Evolutionary conservation across 495 filamentous ascomycete species (phyloP), one percentile per base, ranked within the genome.

Genomic region (Penicillium coprophilum): DNA sequence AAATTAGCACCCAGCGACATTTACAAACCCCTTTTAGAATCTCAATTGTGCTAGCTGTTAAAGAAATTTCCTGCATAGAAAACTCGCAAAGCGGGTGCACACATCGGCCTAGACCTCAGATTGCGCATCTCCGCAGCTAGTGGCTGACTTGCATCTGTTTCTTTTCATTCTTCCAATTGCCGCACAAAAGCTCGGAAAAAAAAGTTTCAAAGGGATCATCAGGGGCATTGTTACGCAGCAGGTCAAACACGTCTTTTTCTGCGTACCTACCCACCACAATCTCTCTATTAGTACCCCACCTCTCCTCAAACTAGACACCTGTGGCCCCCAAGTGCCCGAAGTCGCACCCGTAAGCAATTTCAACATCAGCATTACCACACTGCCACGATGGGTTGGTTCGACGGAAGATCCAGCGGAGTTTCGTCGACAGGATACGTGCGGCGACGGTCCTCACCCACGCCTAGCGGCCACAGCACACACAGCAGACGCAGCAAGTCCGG

Each of bases 381-480:
- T 15, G 38, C n/a, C 56, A 68, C 66, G 57, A 82, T 82, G 79
- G 75, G 75, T 48, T 82, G 79, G 79, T 80, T 80, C 49, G 72
- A 76, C 50, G 75, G 76, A 43, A 64, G 60, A 51, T 65, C 68
- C 7, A 63, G 67, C 21, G 66, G 15, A 7, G 34, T 65, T 2
- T 61, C 62, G 3, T 55, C 56, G 4, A 46, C 53, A 34, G 55
- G 58, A 50, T 65, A 64, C 31, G 63, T 67, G 13, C 74, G 71
- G 51, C 69, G 69, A 45, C 70, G 66, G 19, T 57, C 78, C n/a
- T 58, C 78, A 20, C 71, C 73, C 10, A 28, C 46, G 0, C n/a
- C 54, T 20, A 46, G 53, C 34, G 72, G 77, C 23, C 72, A 72
- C 12, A 46, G 44, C 13, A 17, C 27, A 12, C 45, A 6, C 27